Evolutionary conservation across 192 early-diverging fungal species (phyloP), one percentile per base, ranked within the genome.

Genomic region (Chytriomyces sp.): DNA sequence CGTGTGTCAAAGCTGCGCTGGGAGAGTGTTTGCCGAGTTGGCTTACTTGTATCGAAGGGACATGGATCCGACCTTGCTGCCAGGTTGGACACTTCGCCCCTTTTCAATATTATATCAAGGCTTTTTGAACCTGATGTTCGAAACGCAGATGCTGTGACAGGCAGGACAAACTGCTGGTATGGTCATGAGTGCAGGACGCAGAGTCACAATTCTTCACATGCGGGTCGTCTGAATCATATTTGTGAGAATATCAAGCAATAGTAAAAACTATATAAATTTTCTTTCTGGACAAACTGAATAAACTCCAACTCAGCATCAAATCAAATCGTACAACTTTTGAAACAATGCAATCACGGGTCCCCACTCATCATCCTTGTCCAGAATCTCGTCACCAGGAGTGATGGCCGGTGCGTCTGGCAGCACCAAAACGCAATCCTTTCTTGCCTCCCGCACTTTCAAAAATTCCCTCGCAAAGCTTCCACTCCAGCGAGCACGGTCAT

Each of bases 151-250:
- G 44, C 33, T 3, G 57, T 72, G 2, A 36, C 26, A 34, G 36
- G 28, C 31, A 8, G 77, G 7, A n/a, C 26, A 39, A 40, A 79
- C 34, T 79, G 77, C 69, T 79, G 77, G 77, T 79, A 77, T 37
- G 77, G 77, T 7, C 52, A 70, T 17, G 66, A 70, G 1, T 79
- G 77, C 44, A 53, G 77, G 10, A 79, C 77, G 26, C 77, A 78
- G 52, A 8, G 32, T 7, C 77, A 79, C 61, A 77, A 70, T 39
- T 1, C 37, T 1, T 0, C 26, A 10, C 77, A 79, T 60, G 77
- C 77, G 8, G 54, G n/a, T n/a, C 39, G 64, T 8, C 52, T 79
- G 52, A 77, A 79, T 52, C 77, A 79, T 32, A 59, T 78, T 33
- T 78, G 76, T 53, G 64, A 73, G 25, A 39, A 40, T 30, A 57